phyloP scores from a whole-genome alignment of 441 rosid species.

The Euphorbia celastroides region DNA sequence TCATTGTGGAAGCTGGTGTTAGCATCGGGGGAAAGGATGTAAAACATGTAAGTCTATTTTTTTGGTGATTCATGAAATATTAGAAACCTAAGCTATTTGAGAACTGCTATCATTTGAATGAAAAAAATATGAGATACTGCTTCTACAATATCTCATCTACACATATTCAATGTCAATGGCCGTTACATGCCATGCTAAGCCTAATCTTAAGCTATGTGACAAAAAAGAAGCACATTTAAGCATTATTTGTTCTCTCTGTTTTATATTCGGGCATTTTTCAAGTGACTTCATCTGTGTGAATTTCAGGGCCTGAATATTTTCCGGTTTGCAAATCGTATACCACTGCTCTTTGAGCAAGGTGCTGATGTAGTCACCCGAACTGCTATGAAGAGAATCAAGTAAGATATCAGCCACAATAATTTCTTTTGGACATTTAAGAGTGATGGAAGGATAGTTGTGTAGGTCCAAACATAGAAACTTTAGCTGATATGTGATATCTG shows the following conservation, averaged over 20 bases:
- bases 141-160: background rate
- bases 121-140: background rate
- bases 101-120: background rate
- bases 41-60: conserved; percentile 57
- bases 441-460: conserved; percentile 1
- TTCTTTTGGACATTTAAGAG: conserved; percentile 7
- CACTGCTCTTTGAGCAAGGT: conserved; percentile 98
- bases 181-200: background rate
- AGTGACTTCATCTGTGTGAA: conserved; percentile 5
- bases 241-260: background rate
- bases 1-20: conserved; percentile 97
- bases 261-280: background rate
- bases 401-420: conserved; percentile 22
- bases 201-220: background rate
- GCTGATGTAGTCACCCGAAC: conserved; percentile 98
- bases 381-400: conserved; percentile 92
- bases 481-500: conserved; percentile 8
- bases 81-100: background rate
- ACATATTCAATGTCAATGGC: background rate
- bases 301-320: conserved; percentile 86
- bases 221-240: background rate
- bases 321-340: conserved; percentile 94
- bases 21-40: conserved; percentile 96
- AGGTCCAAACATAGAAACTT: conserved; percentile 1
- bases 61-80: background rate